These are phyloP conservation scores for Chrysoporthe puriensis DNA, from an alignment of 2,329 filamentous ascomycete genomes.

Conservation along the genomic window DNA sequence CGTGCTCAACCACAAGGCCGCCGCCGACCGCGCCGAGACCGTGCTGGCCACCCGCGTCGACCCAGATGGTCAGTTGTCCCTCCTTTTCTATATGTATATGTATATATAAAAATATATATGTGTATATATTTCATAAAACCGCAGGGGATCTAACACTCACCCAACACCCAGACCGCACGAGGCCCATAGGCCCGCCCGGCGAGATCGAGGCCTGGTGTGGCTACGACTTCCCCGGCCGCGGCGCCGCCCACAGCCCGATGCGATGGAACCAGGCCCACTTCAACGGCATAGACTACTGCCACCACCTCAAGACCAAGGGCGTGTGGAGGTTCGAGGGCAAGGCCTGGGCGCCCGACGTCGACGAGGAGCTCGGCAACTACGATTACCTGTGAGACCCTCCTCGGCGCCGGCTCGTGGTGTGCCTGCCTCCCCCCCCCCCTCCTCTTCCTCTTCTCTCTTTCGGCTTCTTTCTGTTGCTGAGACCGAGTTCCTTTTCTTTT, in stretches of 20 bases:
- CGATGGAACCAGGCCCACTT: constrained; percentile 73
- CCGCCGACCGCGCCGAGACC: constrained; percentile 65
- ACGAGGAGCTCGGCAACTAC: constrained; percentile 65
- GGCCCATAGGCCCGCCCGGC: constrained; percentile 56
- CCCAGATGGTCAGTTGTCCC: constrained; percentile 40
- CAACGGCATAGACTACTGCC: constrained; percentile 69
- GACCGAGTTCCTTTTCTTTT: not conserved
- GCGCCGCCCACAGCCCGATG: constrained; percentile 60
- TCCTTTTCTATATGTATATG: too few species aligned
- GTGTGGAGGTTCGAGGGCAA: constrained; percentile 69
- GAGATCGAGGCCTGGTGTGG: constrained; percentile 71
- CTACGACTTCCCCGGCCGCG: constrained; percentile 67
- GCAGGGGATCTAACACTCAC: constrained; percentile 15
- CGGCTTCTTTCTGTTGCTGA: not conserved
- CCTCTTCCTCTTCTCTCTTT: too few species aligned
- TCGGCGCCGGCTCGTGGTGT: too few species aligned
- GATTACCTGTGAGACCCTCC: constrained; percentile 42
- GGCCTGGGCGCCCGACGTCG: constrained; percentile 62
- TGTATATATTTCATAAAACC: too few species aligned
- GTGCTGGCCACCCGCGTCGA: constrained; percentile 65
- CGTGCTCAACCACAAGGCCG: constrained; percentile 74
- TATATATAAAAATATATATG: too few species aligned
- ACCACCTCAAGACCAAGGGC: constrained; percentile 55
- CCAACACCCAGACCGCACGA: constrained; percentile 52
- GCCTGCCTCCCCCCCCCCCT: too few species aligned